These are phyloP conservation scores for Candida smagusa DNA, from an alignment of 1,139 yeast genomes.

Conservation along the genomic window DNA sequence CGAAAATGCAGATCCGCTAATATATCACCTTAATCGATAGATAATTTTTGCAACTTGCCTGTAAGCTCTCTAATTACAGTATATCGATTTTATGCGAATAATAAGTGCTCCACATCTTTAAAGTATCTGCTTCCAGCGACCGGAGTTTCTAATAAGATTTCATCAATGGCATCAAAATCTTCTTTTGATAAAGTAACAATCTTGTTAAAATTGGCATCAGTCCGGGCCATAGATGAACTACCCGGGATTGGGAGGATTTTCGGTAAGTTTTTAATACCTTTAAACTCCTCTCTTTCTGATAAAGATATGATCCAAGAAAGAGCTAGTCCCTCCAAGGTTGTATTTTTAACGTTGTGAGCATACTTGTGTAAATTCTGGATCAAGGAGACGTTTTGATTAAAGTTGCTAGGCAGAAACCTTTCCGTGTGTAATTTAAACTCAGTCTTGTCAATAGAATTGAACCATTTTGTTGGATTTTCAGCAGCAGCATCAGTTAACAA, in stretches of 20 bases:
- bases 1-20: no score
- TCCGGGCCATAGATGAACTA: constrained; percentile 54
- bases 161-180: constrained; percentile 49
- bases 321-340: constrained; percentile 63
- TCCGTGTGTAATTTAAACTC: constrained; percentile 50
- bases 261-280: constrained; percentile 44
- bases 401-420: constrained; percentile 55
- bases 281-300: constrained; percentile 20
- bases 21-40: no score
- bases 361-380: constrained; percentile 40
- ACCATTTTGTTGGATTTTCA: constrained; percentile 30
- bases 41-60: no score
- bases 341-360: constrained; percentile 41
- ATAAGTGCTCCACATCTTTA: constrained; percentile 24
- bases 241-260: constrained; percentile 75
- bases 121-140: constrained; percentile 52
- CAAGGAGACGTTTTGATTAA: constrained; percentile 46
- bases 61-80: neutral
- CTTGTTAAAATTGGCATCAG: constrained; percentile 51
- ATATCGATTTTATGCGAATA: neutral
- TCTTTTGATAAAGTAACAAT: constrained; percentile 43
- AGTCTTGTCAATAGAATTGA: constrained; percentile 51
- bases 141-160: constrained; percentile 32
- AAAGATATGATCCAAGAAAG: constrained; percentile 61
- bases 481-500: constrained; percentile 59